Base-by-base conservation (phyloP, 257 asterid species). In the Gardenia jasminoides region DNA sequence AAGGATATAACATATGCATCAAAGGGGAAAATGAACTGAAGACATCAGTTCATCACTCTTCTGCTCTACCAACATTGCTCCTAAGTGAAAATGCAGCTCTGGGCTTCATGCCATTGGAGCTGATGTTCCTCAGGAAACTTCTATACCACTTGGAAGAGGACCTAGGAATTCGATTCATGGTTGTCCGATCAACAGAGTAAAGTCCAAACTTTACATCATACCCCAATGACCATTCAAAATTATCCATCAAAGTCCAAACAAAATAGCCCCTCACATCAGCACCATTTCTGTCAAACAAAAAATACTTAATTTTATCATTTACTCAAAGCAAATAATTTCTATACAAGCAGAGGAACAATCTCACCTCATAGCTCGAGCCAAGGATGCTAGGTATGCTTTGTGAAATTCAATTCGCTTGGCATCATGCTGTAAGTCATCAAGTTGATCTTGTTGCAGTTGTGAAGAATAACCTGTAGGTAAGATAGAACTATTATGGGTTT, bases 201-300 rank as follows among this genome's bases (percentile, higher is more conserved):
- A 93, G 67, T 61, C 97, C 97, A 17, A 89, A 93, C 79, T 84
- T 90, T 3, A 62, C 11, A 4, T 17, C 72, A 39, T 86, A 93
- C 44, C 97, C 95, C 26, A 48, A 64, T 0, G 72, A 4, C 96
- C 98, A 93, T 73, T 93, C 98, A 44, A 86, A 93, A 67, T 88
- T 82, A 76, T 93, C 97, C 95, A 92, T 83, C 91, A 92, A 84
- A 52, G 91, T 87, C 98, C 98, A 93, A 67, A 93, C 76, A 44
- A 89, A 87, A 75, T 93, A 93, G 24, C 97, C 96, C 3, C 94
- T 87, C 41, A 92, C 94, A 70, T 93, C 92, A 7, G 91, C 93
- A 13, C 93, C 97, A 0, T 89, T 80, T 80, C 92, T 92, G 82
- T 36, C 41, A 36, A 36, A 62, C 78, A 74, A 72, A 48, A 56